These are phyloP conservation scores for Metschnikowia lochheadii DNA, from an alignment of 805 yeast genomes.

Conservation along the genomic window DNA sequence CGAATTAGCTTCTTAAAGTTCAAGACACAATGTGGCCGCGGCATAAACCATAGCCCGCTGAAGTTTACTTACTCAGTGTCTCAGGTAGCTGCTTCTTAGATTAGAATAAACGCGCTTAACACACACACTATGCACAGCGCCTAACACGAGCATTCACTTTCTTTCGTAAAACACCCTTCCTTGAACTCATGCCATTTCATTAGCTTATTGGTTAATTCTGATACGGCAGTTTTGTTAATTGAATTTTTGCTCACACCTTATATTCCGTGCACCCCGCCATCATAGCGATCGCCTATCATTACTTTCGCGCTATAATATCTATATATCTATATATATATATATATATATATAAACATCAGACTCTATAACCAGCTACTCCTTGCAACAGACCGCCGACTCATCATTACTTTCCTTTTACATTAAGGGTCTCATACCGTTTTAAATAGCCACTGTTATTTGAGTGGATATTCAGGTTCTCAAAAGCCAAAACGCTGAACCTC, in stretches of 20 bases:
- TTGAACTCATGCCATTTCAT: background rate
- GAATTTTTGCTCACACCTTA: background rate
- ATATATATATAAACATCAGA: background rate
- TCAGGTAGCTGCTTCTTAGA: background rate
- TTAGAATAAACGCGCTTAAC: background rate
- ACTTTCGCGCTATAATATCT: background rate
- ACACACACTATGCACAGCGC: background rate
- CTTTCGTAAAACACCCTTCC: background rate
- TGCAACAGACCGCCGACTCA: background rate
- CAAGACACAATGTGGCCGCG: background rate
- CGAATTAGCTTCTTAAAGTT: too few relatives aligned
- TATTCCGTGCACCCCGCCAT: background rate
- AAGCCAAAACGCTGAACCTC: background rate
- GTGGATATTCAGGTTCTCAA: background rate
- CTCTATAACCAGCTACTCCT: background rate
- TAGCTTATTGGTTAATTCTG: background rate
- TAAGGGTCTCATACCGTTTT: background rate
- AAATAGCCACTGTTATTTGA: background rate
- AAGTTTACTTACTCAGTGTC: background rate
- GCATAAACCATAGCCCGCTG: background rate
- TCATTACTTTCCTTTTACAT: background rate
- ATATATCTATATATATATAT: background rate
- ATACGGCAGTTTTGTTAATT: background rate
- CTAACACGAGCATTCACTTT: background rate
- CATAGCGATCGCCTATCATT: background rate